phyloP scores from a whole-genome alignment of 352 stramenopile genomes.

The Globisporangium nunn region DNA sequence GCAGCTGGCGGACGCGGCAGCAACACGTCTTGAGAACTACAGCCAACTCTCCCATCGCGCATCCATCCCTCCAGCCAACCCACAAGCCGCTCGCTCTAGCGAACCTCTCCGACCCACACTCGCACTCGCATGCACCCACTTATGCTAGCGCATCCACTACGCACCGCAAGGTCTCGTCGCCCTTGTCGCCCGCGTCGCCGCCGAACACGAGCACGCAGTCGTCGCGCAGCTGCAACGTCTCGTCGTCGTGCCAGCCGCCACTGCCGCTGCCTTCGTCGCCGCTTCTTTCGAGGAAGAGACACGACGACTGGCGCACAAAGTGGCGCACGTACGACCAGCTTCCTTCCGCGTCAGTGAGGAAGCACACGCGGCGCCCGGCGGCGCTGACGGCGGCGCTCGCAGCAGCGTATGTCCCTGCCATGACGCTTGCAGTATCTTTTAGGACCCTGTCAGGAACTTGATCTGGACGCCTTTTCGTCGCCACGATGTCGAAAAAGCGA shows the following conservation, averaged over 20 bases:
- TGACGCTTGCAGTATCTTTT: too few species aligned
- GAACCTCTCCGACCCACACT: too few species aligned
- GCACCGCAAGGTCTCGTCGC: conserved; percentile 76
- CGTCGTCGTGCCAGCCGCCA: not conserved
- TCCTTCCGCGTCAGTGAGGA: conserved; percentile 75
- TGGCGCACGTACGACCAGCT: conserved; percentile 78
- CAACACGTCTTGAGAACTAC: not conserved
- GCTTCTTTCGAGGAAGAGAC: conserved; percentile 29
- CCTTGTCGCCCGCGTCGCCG: conserved; percentile 89
- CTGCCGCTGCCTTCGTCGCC: conserved; percentile 7
- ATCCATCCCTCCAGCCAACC: too few species aligned
- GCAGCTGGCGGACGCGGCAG: conserved; percentile 23
- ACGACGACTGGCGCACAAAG: conserved; percentile 50
- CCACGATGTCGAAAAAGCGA: too few species aligned
- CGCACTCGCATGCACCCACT: not conserved
- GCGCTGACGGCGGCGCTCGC: not conserved
- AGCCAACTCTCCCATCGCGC: too few species aligned
- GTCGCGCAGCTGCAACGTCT: conserved; percentile 45
- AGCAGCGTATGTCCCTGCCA: too few species aligned
- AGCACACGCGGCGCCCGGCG: conserved; percentile 37
- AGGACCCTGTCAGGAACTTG: too few species aligned
- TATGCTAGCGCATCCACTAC: conserved; percentile 1
- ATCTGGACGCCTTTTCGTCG: too few species aligned
- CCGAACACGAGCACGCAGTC: conserved; percentile 86
- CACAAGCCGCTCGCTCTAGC: too few species aligned